Evolutionary conservation across 202 grass and related monocot genomes (phyloP), one percentile per base, ranked within the genome.

Genomic region (Dendrocalamus latiflorus): DNA sequence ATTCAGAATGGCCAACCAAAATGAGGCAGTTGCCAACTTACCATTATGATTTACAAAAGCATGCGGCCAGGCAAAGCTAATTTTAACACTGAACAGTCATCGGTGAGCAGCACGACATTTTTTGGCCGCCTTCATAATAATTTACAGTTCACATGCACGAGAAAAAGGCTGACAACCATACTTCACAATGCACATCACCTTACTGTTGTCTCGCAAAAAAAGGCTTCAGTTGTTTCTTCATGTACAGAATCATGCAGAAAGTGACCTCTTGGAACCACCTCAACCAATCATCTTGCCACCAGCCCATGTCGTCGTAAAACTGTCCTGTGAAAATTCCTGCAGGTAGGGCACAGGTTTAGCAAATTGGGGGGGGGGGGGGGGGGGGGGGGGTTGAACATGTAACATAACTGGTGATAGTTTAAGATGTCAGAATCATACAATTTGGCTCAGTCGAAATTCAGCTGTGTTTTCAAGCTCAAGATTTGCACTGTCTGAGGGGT

Each of bases 291-390:
- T 59, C 81, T 86, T 86, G 74, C 70, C 84, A 66, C 70, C 83
- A 81, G 81, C 59, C 80, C 92, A 92, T 72, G 81, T 62, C 69
- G 77, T 71, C 1, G 83, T 76, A 75, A 88, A 89, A 72, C 88
- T 94, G 48, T 98, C 95, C 79, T 98, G 95, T 9, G 95, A 98
- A 70, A 94, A 94, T 18, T 94, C 89, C 92, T 94, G 84, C 43
- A 74, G 72, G 38, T 7, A 58, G 39, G 76, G 22, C 17, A 63
- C 45, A 47, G n/a, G 15, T 77, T 78, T 66, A 86, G 62, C 21
- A 68, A 79, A 68, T 22, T 36, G 3, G 1, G 18, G 9, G 45
- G n/a, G n/a, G n/a, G n/a, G n/a, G n/a, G n/a, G n/a, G n/a, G n/a
- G n/a, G 33, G 6, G 14, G 9, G 45, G 33, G 9, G 2, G 54